phyloP scores from a whole-genome alignment of 192 early-diverging fungal genomes.

The Funneliformis mosseae region DNA sequence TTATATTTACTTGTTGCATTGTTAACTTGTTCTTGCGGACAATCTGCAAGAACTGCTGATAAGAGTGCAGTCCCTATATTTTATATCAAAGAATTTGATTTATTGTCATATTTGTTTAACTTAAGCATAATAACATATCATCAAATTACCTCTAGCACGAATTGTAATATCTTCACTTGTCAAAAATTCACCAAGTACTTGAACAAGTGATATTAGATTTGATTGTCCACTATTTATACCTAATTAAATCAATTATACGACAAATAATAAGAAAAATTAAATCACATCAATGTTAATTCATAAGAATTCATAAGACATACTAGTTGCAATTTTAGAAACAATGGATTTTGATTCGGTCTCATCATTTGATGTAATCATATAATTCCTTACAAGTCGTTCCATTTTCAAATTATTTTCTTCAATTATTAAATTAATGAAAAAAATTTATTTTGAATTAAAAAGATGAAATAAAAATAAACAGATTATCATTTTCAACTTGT shows the following conservation, averaged over 20 bases:
- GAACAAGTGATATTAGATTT: constrained; percentile 77
- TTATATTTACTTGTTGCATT: constrained; percentile 51
- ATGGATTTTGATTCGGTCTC: neutral
- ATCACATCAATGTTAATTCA: too few species aligned
- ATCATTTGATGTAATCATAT: constrained; percentile 27
- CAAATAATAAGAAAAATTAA: neutral
- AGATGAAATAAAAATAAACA: too few species aligned
- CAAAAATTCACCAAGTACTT: constrained; percentile 72
- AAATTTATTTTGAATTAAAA: too few species aligned
- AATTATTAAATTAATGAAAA: neutral
- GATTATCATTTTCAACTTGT: too few species aligned
- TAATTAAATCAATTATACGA: neutral
- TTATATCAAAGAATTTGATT: neutral
- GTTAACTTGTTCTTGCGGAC: constrained; percentile 51
- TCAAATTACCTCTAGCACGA: constrained; percentile 73
- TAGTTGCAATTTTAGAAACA: neutral
- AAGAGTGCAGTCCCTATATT: constrained; percentile 63
- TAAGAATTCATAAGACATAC: constrained; percentile 1
- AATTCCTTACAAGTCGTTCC: constrained; percentile 28
- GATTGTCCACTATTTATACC: constrained; percentile 52
- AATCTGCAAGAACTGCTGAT: constrained; percentile 59
- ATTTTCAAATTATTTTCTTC: constrained; percentile 51
- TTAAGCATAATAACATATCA: constrained; percentile 24
- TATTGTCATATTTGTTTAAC: neutral
- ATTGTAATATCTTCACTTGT: constrained; percentile 83